Conservation (phyloP, 2,329 filamentous ascomycete genomes). For the Talaromyces sp. region DNA sequence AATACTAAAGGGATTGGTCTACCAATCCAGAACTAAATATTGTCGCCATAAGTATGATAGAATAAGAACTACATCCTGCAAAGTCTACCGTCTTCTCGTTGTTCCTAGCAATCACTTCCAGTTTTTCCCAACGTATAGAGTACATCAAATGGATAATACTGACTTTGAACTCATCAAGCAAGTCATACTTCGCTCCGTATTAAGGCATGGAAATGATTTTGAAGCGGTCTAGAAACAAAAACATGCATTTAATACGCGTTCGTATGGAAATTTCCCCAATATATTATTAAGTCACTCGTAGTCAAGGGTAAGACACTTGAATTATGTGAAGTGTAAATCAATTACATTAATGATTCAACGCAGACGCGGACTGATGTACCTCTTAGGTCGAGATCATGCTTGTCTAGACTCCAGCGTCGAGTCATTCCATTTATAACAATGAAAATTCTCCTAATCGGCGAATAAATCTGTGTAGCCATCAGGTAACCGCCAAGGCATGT, state of each 20-base stretch:
- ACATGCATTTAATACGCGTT: not conserved
- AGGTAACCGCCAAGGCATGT: not conserved
- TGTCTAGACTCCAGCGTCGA: not conserved
- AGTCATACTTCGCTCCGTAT: constrained; percentile 42
- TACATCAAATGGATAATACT: constrained; percentile 41
- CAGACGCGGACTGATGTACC: not conserved
- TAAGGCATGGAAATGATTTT: not conserved
- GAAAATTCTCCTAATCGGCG: not conserved
- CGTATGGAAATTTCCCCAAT: not conserved
- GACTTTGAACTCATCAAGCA: constrained; percentile 37
- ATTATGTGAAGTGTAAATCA: not conserved
- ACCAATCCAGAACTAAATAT: too few relatives aligned
- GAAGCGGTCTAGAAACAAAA: not conserved
- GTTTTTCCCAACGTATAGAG: constrained; percentile 43
- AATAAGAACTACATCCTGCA: not conserved
- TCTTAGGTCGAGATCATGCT: not conserved
- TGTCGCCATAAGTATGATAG: too few relatives aligned
- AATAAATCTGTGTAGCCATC: not conserved
- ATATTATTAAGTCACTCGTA: not conserved
- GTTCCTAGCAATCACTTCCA: constrained; percentile 37
- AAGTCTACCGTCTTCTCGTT: constrained; percentile 5
- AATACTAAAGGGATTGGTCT: too few relatives aligned
- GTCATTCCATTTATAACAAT: not conserved
- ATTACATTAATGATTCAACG: too few relatives aligned
- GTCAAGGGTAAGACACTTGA: not conserved